phyloP scores from a whole-genome alignment of 352 stramenopile species.

The Globisporangium abappressorium region DNA sequence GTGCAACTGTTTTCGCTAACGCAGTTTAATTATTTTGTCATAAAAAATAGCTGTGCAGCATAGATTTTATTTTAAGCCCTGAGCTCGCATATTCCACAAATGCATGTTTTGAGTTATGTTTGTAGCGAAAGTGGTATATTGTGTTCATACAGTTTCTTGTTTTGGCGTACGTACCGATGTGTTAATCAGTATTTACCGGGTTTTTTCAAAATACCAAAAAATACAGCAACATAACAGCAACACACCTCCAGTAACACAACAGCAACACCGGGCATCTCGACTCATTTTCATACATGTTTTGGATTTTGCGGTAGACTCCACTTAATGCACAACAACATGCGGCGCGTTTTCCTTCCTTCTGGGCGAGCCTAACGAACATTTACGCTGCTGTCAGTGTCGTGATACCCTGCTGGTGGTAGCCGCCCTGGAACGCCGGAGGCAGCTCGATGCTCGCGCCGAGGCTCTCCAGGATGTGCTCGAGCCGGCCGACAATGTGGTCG shows the following conservation, averaged over 20 bases:
- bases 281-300: not conserved
- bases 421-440: constrained; percentile 79
- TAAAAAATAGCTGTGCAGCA: no score
- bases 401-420: constrained; percentile 76
- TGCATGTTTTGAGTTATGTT: no score
- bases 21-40: no score
- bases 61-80: no score
- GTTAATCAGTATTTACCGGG: no score
- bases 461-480: constrained; percentile 69
- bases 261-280: not conserved
- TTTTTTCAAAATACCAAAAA: no score
- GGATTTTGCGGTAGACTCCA: not conserved
- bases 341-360: not conserved
- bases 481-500: constrained; percentile 67
- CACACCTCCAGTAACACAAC: not conserved
- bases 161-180: no score
- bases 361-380: not conserved
- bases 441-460: constrained; percentile 80
- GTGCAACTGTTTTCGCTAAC: no score
- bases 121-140: no score
- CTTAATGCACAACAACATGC: constrained; percentile 1
- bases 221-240: no score
- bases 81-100: no score
- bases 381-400: constrained; percentile 12
- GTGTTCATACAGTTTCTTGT: no score